Conservation (phyloP, 1,284 basidiomycete species). For the Chondrostereum purpureum region DNA sequence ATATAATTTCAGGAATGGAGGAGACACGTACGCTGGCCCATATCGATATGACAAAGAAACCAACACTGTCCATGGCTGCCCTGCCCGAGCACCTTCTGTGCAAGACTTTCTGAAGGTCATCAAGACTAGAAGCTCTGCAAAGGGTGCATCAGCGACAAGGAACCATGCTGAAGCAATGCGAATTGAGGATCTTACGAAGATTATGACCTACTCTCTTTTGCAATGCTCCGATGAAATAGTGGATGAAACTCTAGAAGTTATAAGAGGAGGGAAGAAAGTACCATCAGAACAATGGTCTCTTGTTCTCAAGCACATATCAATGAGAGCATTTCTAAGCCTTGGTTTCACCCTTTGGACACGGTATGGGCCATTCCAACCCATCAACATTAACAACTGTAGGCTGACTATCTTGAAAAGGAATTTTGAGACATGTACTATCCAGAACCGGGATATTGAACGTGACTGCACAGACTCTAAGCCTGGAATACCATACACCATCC, state of each 20-base stretch:
- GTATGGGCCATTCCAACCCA: conserved; percentile 8
- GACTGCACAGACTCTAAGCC: conserved; percentile 11
- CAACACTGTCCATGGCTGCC: conserved; percentile 18
- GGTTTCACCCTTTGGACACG: conserved; percentile 16
- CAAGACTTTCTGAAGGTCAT: conserved; percentile 17
- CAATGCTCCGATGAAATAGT: conserved; percentile 12
- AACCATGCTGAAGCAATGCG: conserved; percentile 25
- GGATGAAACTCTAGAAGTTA: conserved; percentile 4
- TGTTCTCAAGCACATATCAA: conserved; percentile 9
- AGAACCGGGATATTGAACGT: conserved; percentile 15
- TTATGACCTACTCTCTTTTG: conserved; percentile 22
- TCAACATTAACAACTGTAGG: neutral
- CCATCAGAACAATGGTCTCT: no score
- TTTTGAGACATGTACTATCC: conserved; percentile 21
- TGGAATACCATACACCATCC: neutral
- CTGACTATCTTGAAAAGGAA: conserved; percentile 16
- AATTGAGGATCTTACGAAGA: conserved; percentile 20
- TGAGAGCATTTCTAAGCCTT: conserved; percentile 9
- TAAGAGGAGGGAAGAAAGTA: conserved; percentile 1
- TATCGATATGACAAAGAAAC: conserved; percentile 18
- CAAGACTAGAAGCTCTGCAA: conserved; percentile 14
- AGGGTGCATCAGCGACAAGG: conserved; percentile 17
- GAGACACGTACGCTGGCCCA: conserved; percentile 16
- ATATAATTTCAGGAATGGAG: conserved; percentile 15
- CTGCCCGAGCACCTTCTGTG: conserved; percentile 17